Percentiles rank a stretch among this genome's conserved stretches.
Conservation (phyloP, 1,284 basidiomycete species). For the Agaricales sp. region DNA sequence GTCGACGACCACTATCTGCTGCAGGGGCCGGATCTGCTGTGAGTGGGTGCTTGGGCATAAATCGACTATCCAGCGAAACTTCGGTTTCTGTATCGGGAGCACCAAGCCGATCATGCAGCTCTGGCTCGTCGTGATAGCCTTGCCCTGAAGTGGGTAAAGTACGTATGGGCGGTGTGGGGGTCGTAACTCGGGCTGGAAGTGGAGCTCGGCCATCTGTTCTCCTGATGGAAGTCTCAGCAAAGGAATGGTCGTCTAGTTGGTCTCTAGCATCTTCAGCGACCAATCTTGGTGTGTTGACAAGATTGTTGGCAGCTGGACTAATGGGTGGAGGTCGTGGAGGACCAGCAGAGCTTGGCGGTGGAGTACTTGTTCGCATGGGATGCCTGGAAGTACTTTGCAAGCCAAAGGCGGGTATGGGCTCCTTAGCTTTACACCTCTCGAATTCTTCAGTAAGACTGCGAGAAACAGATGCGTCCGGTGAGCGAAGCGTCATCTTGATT, state of each 20-base stretch:
- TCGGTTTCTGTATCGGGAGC: background rate
- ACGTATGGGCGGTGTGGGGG: background rate
- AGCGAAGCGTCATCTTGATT: background rate
- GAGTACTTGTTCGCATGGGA: background rate
- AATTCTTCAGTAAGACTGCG: background rate
- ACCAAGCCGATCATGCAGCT: background rate
- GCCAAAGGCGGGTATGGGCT: background rate
- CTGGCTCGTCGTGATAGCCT: background rate
- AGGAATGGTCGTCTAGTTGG: background rate
- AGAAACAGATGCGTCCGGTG: slow-evolving; percentile 1
- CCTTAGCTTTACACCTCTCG: background rate
- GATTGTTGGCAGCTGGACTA: background rate
- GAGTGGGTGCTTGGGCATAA: background rate
- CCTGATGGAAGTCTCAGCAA: background rate
- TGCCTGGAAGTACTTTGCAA: background rate
- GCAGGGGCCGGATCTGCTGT: background rate
- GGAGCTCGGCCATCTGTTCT: background rate
- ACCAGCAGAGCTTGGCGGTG: background rate
- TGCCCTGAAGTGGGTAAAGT: background rate
- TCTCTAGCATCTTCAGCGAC: background rate
- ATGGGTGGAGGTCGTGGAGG: background rate
- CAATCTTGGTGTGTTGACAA: background rate
- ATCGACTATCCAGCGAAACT: slow-evolving; percentile 1
- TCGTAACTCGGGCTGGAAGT: background rate
- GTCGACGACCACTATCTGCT: background rate